phyloP scores from a whole-genome alignment of 129 eudicot genomes.

The Logfia minima region DNA sequence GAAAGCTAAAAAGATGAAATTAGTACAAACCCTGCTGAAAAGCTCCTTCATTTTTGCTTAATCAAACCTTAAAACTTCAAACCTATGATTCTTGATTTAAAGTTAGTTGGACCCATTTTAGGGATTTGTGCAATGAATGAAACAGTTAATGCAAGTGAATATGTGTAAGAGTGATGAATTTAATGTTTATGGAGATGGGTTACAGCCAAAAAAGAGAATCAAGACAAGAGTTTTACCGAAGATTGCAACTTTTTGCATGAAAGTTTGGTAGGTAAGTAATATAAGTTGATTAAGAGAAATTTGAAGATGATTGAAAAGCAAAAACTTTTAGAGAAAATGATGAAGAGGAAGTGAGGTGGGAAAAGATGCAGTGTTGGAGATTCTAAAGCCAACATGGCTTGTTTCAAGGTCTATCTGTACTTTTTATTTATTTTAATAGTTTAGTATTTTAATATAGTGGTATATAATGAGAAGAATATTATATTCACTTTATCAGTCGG shows the following conservation, averaged over 20 bases:
- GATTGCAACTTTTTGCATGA: conserved; percentile 39
- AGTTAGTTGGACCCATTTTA: conserved; percentile 5
- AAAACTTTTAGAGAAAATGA: conserved; percentile 22
- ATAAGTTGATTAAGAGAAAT: not conserved
- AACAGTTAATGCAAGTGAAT: conserved; percentile 20
- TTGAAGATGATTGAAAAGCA: conserved; percentile 36
- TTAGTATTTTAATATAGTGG: not conserved
- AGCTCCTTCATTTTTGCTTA: conserved; percentile 18
- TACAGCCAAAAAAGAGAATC: conserved; percentile 27
- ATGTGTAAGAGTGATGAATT: conserved; percentile 27
- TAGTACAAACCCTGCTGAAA: conserved; percentile 7
- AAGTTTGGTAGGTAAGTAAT: conserved; percentile 4
- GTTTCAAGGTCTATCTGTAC: conserved; percentile 37
- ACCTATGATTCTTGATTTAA: conserved; percentile 31
- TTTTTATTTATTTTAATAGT: conserved; percentile 14
- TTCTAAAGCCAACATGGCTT: conserved; percentile 45
- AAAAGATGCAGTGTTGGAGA: conserved; percentile 31
- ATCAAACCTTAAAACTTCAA: conserved; percentile 25
- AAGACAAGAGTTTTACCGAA: conserved; percentile 16
- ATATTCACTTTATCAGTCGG: conserved; percentile 22
- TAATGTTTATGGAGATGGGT: conserved; percentile 34
- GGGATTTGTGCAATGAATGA: conserved; percentile 31
- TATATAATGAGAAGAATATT: not conserved
- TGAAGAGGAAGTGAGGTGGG: conserved; percentile 17
- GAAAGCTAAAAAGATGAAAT: conserved; percentile 32